These are phyloP conservation scores for Astragalus glycyphyllos DNA, from an alignment of 306 rosid genomes.

Conservation along the genomic window DNA sequence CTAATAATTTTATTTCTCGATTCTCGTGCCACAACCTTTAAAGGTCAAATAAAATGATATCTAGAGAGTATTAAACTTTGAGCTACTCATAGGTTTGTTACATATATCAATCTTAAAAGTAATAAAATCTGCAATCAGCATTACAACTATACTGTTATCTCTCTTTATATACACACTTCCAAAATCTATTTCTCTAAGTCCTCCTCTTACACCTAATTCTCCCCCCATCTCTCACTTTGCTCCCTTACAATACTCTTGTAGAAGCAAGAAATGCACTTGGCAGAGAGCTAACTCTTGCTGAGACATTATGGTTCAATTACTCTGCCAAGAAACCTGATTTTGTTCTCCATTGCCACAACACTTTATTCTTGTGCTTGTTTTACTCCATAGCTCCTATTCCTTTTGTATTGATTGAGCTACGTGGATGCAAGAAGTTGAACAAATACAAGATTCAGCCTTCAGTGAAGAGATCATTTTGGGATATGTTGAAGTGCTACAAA, in stretches of 20 bases:
- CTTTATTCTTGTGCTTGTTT: slow-evolving; percentile 65
- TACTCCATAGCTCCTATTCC: slow-evolving; percentile 80
- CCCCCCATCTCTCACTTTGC: not conserved
- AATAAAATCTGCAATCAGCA: too few relatives aligned
- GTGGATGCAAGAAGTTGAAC: not conserved
- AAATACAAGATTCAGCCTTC: slow-evolving; percentile 76
- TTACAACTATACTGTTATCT: too few relatives aligned
- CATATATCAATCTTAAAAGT: too few relatives aligned
- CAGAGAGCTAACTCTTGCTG: slow-evolving; percentile 64
- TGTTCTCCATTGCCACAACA: slow-evolving; percentile 77
- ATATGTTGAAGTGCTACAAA: slow-evolving; percentile 67
- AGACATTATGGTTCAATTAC: slow-evolving; percentile 84
- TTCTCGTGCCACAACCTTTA: too few relatives aligned
- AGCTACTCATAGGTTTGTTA: too few relatives aligned
- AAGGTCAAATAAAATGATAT: too few relatives aligned
- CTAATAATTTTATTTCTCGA: too few relatives aligned
- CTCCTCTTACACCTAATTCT: not conserved
- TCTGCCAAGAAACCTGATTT: slow-evolving; percentile 73
- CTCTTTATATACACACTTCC: not conserved
- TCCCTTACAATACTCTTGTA: slow-evolving; percentile 31
- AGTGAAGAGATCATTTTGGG: slow-evolving; percentile 55
- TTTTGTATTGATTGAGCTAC: slow-evolving; percentile 53
- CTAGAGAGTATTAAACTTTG: too few relatives aligned
- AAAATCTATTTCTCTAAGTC: not conserved
- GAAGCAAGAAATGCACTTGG: slow-evolving; percentile 51